Percentiles rank a stretch among this genome's conserved stretches.
These are phyloP conservation scores for Aspergillus transmontanensis DNA, from an alignment of 2,329 filamentous ascomycete genomes.

Conservation along the genomic window DNA sequence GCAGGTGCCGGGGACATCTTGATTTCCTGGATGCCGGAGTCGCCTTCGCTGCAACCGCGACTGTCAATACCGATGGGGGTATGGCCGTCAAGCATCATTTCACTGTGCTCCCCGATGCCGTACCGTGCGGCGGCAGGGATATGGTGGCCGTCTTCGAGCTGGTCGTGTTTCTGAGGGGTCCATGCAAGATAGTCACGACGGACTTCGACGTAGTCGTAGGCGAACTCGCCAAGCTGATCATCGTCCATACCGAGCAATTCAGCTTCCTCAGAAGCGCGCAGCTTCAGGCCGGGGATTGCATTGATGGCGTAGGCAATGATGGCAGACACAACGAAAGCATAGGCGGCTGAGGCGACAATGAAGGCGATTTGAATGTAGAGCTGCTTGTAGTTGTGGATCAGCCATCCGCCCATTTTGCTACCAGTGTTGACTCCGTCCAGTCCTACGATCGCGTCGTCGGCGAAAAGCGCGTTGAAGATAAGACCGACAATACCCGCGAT, in stretches of 20 bases:
- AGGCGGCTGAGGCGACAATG: constrained; percentile 64
- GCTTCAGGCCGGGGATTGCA: constrained; percentile 68
- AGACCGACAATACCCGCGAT: constrained; percentile 82
- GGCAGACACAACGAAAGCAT: constrained; percentile 69
- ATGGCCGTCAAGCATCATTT: constrained; percentile 62
- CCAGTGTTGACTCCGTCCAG: constrained; percentile 67
- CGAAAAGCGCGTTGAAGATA: constrained; percentile 76
- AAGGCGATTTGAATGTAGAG: constrained; percentile 72
- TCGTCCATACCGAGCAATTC: constrained; percentile 67
- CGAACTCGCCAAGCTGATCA: constrained; percentile 55
- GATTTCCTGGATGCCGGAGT: constrained; percentile 34
- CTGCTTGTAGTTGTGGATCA: constrained; percentile 71
- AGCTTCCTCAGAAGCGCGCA: constrained; percentile 67
- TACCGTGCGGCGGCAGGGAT: constrained; percentile 63
- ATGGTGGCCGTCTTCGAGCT: constrained; percentile 51
- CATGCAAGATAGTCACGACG: constrained; percentile 54
- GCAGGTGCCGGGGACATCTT: constrained; percentile 29
- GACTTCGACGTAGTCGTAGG: constrained; percentile 56
- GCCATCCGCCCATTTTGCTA: constrained; percentile 62
- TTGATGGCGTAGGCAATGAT: constrained; percentile 72
- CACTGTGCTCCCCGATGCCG: constrained; percentile 61
- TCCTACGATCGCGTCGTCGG: constrained; percentile 70
- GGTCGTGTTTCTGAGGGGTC: constrained; percentile 49
- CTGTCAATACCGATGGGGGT: constrained; percentile 35
- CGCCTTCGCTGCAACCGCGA: constrained; percentile 32